Evolutionary conservation across 768 basidiomycete species (phyloP).

Genomic region (Leccinum variicolor): DNA sequence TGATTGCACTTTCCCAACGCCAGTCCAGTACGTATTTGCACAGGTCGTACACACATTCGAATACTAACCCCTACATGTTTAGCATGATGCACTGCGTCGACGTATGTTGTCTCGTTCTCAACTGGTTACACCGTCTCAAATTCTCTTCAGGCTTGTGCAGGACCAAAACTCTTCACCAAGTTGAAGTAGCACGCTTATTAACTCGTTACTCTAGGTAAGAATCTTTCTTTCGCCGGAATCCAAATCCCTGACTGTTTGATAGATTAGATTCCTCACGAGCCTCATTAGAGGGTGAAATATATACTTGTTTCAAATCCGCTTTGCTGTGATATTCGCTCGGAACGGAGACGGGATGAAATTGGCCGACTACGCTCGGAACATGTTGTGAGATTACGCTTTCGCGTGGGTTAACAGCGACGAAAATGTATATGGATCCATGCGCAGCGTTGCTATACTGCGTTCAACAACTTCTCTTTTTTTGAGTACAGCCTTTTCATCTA

Average conservation of each 20-base stretch:
- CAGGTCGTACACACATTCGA: not conserved
- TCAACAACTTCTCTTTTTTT: too few relatives aligned
- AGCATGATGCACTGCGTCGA: slow-evolving; percentile 95
- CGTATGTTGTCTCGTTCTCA: slow-evolving; percentile 42
- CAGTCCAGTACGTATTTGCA: slow-evolving; percentile 63
- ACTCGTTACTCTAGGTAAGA: slow-evolving; percentile 17
- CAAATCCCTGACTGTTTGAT: not conserved
- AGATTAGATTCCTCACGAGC: slow-evolving; percentile 16
- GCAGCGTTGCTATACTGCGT: not conserved
- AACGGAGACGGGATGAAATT: not conserved
- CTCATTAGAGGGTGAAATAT: slow-evolving; percentile 9
- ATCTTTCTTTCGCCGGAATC: not conserved
- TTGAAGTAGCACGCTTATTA: slow-evolving; percentile 35
- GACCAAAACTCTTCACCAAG: slow-evolving; percentile 81
- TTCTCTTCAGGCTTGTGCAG: slow-evolving; percentile 45
- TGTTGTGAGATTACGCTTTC: not conserved
- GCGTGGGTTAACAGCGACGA: not conserved
- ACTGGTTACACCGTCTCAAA: not conserved
- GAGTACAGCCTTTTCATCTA: too few relatives aligned
- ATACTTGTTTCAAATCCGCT: slow-evolving; percentile 1
- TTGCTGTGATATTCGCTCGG: not conserved
- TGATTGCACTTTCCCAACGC: not conserved
- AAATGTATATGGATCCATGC: not conserved
- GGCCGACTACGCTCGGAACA: not conserved
- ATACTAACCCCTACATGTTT: slow-evolving; percentile 9